Evolutionary conservation across 2,329 filamentous ascomycete species (phyloP).

Genomic region (Emericellopsis cladophorae): DNA sequence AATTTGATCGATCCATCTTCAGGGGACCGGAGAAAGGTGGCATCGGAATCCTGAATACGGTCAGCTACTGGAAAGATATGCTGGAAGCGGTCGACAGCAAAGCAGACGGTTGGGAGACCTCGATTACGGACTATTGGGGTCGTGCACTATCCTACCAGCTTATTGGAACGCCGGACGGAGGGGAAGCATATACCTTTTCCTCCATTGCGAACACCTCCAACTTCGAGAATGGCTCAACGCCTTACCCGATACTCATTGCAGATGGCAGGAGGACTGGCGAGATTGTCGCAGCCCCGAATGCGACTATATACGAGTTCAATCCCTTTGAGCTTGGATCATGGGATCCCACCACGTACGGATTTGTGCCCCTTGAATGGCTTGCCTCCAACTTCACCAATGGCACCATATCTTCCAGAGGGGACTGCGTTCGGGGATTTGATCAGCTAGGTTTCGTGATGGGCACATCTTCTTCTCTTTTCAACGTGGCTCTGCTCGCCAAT

Average conservation of each 20-base stretch:
- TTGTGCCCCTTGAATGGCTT: neutral
- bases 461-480: slow-evolving; percentile 65
- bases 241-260: neutral
- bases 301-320: neutral
- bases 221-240: neutral
- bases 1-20: neutral
- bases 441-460: slow-evolving; percentile 63
- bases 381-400: neutral
- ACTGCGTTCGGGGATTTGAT: slow-evolving; percentile 47
- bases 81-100: neutral
- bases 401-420: neutral
- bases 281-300: neutral
- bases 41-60: neutral
- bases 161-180: slow-evolving; percentile 56
- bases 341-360: neutral
- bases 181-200: slow-evolving; percentile 61
- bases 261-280: neutral
- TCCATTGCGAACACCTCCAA: slow-evolving; percentile 30
- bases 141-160: slow-evolving; percentile 66
- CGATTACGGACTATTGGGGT: slow-evolving; percentile 71
- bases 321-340: neutral
- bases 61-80: neutral
- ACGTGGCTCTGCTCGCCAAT: slow-evolving; percentile 54
- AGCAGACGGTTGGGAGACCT: slow-evolving; percentile 26
- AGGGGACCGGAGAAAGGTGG: neutral